phyloP scores from a whole-genome alignment of 441 rosid species.

The Syzygium syzygioides region DNA sequence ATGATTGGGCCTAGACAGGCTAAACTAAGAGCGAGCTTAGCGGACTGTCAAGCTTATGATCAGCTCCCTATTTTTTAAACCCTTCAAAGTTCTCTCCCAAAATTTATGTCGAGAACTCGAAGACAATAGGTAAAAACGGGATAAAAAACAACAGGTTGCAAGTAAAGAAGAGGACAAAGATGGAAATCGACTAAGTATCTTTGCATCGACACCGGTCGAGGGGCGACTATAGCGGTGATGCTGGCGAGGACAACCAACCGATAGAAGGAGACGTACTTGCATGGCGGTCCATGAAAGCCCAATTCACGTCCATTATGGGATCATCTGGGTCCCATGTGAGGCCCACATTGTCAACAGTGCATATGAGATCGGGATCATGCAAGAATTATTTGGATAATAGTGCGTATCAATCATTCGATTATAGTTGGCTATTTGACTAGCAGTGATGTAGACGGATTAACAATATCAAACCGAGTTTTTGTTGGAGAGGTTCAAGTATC shows the following conservation, averaged over 20 bases:
- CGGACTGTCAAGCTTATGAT: not conserved
- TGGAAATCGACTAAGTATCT: not conserved
- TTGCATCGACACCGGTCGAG: not conserved
- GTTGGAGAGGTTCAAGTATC: not conserved
- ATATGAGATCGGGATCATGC: not conserved
- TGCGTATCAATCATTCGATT: not conserved
- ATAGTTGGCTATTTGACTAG: not conserved
- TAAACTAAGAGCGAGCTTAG: not conserved
- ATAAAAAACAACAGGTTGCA: not conserved
- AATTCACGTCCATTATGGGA: not conserved
- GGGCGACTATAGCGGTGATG: not conserved
- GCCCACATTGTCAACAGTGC: not conserved
- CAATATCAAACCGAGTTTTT: not conserved
- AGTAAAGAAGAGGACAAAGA: not conserved
- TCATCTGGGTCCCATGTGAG: not conserved
- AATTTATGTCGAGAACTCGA: not conserved
- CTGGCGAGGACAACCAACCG: not conserved
- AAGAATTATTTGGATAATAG: not conserved
- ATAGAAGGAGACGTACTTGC: not conserved
- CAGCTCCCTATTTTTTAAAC: not conserved
- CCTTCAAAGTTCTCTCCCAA: not conserved
- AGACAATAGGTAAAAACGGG: fast-evolving
- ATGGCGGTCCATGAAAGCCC: not conserved
- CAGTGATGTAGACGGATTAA: not conserved
- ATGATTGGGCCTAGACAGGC: not conserved